Evolutionary conservation across 2,329 filamentous ascomycete species (phyloP).

Genomic region (Trichoderma koningii): DNA sequence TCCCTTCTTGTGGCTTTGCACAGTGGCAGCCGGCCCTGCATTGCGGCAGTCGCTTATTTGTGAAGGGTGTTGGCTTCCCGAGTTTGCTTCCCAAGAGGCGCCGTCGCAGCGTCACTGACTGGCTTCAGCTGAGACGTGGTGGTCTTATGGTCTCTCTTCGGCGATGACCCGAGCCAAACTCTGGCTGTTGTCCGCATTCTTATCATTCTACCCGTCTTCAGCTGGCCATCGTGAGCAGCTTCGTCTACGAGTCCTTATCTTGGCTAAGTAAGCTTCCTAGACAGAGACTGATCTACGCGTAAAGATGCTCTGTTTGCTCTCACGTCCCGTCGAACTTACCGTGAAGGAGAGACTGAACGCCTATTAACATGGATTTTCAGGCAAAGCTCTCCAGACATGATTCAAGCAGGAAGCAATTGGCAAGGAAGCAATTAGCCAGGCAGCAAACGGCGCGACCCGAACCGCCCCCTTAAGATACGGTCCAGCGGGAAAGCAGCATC

Average conservation of each 20-base stretch:
- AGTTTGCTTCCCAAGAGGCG: neutral
- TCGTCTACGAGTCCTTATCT: slow-evolving; percentile 1
- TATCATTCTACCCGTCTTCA: neutral
- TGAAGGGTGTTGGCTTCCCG: neutral
- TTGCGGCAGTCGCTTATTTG: neutral
- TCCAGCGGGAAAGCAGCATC: neutral
- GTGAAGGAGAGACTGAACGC: neutral
- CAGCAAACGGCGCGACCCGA: neutral
- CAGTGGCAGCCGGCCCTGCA: neutral
- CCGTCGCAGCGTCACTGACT: neutral
- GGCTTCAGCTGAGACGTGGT: neutral
- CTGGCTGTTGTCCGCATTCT: neutral
- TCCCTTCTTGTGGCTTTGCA: neutral
- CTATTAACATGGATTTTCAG: neutral
- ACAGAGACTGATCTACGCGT: neutral
- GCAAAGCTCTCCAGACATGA: neutral
- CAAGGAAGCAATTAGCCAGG: neutral
- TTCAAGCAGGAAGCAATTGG: neutral
- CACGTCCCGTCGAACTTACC: neutral
- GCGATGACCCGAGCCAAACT: neutral
- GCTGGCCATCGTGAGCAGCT: neutral
- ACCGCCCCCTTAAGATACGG: neutral
- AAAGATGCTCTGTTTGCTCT: slow-evolving; percentile 6
- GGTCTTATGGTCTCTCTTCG: neutral
- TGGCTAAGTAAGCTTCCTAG: neutral